Conservation (phyloP, 2,329 filamentous ascomycete genomes). For the Fusarium mexicanum region DNA sequence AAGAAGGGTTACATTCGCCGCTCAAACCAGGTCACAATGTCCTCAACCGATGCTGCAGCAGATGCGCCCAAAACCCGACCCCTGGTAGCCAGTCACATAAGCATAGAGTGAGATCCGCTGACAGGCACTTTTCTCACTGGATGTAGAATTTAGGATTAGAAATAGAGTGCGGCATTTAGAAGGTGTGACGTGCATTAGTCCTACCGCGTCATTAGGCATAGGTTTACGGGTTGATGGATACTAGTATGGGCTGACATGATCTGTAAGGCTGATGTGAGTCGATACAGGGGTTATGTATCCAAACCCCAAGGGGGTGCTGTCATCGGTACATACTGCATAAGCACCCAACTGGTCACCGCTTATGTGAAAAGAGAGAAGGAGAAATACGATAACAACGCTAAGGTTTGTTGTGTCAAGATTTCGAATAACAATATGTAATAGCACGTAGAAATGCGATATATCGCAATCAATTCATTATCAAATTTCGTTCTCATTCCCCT, state of each 20-base stretch:
- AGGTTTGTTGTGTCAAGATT: background rate
- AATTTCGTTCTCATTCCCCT: background rate
- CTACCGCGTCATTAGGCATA: background rate
- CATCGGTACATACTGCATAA: background rate
- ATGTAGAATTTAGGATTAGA: background rate
- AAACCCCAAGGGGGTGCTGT: background rate
- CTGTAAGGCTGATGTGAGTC: background rate
- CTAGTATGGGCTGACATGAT: background rate
- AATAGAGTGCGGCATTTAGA: background rate
- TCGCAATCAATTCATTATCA: background rate
- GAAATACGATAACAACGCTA: background rate
- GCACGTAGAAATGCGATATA: background rate
- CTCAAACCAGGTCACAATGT: background rate
- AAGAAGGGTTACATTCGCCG: background rate
- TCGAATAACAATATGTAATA: background rate
- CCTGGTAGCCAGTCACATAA: background rate
- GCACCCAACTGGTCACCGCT: background rate
- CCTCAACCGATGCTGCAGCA: background rate
- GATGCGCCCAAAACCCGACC: background rate
- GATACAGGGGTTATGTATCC: background rate
- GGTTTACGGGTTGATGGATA: background rate
- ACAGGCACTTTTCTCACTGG: background rate
- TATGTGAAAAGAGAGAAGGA: background rate
- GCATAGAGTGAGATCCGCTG: background rate
- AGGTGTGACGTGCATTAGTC: background rate